Conservation (phyloP, 2,329 filamentous ascomycete genomes). For the Orbilia quercus region DNA sequence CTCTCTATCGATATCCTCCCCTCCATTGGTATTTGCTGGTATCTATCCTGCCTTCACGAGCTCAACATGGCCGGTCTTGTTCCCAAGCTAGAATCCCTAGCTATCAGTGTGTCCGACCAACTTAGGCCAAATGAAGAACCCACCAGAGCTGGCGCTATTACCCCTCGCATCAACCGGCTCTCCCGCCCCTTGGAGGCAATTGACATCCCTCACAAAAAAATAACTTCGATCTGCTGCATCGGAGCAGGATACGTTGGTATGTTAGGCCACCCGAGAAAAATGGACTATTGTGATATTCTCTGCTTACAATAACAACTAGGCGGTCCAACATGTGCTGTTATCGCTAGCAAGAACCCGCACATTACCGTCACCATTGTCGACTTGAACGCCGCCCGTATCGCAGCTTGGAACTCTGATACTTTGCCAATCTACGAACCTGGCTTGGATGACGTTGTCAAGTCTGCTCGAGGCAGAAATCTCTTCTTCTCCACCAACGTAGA, state of each 20-base stretch:
- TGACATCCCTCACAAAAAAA: slow-evolving; percentile 58
- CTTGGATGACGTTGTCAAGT: slow-evolving; percentile 73
- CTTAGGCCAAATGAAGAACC: slow-evolving; percentile 47
- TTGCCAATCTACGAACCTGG: slow-evolving; percentile 82
- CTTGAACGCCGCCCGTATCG: slow-evolving; percentile 73
- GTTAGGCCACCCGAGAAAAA: no score
- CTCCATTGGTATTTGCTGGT: background rate
- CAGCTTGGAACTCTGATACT: slow-evolving; percentile 77
- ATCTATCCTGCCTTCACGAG: background rate
- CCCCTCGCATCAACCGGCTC: slow-evolving; percentile 56
- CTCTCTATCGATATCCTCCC: no score
- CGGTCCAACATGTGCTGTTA: slow-evolving; percentile 78
- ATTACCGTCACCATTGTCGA: slow-evolving; percentile 81
- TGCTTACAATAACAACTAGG: slow-evolving; percentile 64
- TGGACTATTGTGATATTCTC: slow-evolving; percentile 5
- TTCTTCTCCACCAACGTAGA: slow-evolving; percentile 78
- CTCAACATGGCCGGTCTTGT: slow-evolving; percentile 37
- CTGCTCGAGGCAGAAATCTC: slow-evolving; percentile 72
- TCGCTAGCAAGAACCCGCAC: slow-evolving; percentile 78
- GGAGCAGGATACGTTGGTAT: slow-evolving; percentile 80
- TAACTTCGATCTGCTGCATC: slow-evolving; percentile 76
- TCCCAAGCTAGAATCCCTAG: slow-evolving; percentile 50
- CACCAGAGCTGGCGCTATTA: slow-evolving; percentile 55
- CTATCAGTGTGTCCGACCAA: slow-evolving; percentile 27
- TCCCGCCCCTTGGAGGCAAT: slow-evolving; percentile 58